Evolutionary conservation across 345 rosid genomes (phyloP), one percentile per base, ranked within the genome.

Genomic region (Rhizophora mangle): DNA sequence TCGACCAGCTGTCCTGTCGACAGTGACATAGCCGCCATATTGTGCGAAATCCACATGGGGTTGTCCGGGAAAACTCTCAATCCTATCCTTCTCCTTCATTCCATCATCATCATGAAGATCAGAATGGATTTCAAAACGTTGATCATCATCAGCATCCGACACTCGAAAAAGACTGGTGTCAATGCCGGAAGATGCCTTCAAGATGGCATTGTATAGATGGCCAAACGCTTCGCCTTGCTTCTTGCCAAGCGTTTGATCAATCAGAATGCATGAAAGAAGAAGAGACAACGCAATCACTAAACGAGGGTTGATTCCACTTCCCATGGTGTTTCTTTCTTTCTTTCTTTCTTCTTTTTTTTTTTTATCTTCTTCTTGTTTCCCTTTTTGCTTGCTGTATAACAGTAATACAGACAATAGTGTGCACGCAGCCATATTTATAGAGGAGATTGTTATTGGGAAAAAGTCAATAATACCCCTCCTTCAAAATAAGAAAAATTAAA

Each of bases 11-110:
- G 81, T 70, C 63, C 81, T 54, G 64, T 88, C 76, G 6, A 85
- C 90, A 0, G 87, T 92, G 15, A 92, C 81, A 67, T 88, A 88
- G 0, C 96, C 95, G 1, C 90, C 88, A 53, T 80, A 87, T 54
- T 92, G 96, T 5, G 78, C 36, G 31, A 88, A 88, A 22, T 64
- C 57, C 6, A 86, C 85, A 0, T 15, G 61, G 3, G 96, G 90
- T n/a, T 88, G 90, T 32, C 95, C 89, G 0, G 96, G 95, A 72
- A 92, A 60, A 29, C 67, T 85, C 27, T 10, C 21, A 32, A 88
- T 90, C 36, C 74, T 74, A 31, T 88, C 96, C 3, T 64, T 74
- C 63, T 89, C 89, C 55, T 85, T 89, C 49, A 70, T 7, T 26
- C 83, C 87, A 29, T 62, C 69, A 11, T 81, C 80, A 11, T 31